Conservation (phyloP, 257 asterid genomes). For the Jasminum sambac region DNA sequence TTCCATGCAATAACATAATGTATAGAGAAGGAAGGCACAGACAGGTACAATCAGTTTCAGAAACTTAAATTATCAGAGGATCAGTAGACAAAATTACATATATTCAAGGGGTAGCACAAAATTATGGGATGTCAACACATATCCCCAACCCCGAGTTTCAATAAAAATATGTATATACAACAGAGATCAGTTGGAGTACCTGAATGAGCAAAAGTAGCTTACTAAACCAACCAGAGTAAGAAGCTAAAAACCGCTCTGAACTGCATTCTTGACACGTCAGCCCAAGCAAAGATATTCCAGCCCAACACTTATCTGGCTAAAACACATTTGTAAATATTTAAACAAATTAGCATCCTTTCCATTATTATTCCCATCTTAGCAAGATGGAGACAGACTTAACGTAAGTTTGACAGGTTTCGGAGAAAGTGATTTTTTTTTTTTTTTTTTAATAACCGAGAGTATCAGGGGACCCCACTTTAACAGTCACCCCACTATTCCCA, state of each 20-base stretch:
- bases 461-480: too few relatives aligned
- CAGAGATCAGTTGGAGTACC: conserved; percentile 42
- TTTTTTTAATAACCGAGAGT: too few relatives aligned
- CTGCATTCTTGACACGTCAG: conserved; percentile 84
- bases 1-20: not conserved
- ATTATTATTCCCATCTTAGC: not conserved
- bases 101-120: conserved; percentile 3
- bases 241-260: conserved; percentile 71
- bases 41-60: not conserved
- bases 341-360: conserved; percentile 19
- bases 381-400: not conserved
- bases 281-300: conserved; percentile 89
- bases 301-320: conserved; percentile 90
- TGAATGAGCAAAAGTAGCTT: conserved; percentile 63
- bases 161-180: conserved; percentile 9
- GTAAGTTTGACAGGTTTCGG: too few relatives aligned
- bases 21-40: conserved; percentile 10
- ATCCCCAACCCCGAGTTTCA: not conserved
- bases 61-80: conserved; percentile 5
- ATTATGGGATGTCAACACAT: not conserved
- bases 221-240: conserved; percentile 66
- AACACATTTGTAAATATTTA: conserved; percentile 29
- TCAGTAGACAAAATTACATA: not conserved
- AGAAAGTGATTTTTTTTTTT: too few relatives aligned
- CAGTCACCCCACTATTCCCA: too few relatives aligned